Base-by-base conservation (phyloP, 2,329 filamentous ascomycete species). In the Nigrospora sphaerica region DNA sequence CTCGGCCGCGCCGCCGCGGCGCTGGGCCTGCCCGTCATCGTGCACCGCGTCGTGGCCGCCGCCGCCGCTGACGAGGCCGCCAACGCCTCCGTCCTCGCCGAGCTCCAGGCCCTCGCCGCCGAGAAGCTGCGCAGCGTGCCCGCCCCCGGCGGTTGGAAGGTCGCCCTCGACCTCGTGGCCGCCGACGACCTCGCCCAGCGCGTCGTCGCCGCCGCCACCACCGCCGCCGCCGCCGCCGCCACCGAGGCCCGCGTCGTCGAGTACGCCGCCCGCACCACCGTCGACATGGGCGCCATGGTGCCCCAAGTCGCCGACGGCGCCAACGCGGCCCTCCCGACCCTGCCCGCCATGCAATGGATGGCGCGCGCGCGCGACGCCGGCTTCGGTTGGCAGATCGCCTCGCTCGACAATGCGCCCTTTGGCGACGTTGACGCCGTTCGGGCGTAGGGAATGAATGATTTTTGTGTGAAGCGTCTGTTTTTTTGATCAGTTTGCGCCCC, bases 291-390 rank as follows among this genome's bases (percentile, higher is more conserved):
- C 6, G n/a, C 39, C 9, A n/a, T 33, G 16, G 10, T 47, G 23
- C 13, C 23, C 7, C 17, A 37, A 9, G 32, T 42, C 11, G 32
- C 16, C 12, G 45, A 42, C 16, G 34, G 23, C 12, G 9, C 12
- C 23, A 31, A 44, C 18, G 12, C 34, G 7, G 23, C n/a, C 6
- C 13, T 11, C 10, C 19, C 23, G 9, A 37, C 33, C 7, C 19
- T 47, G 13, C 40, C 45, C 3, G 45, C 35, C 10, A 28, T 47
- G 37, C 42, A 45, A n/a, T 44, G 46, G 42, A 35, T 44, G 13
- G 38, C 42, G 16, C 42, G 23, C 16, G 42, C 41, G 17, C 41
- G 42, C 12, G 17, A 16, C 28, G 32, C 28, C n/a, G 45, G 46
- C 13, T 35, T 45, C 14, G 14, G 28, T 17, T 48, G 41, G 46